A percentile compares a stretch with the other conserved stretches of the same genome.
Conservation (phyloP, 352 stramenopile genomes). For the Phytophthora vignae region DNA sequence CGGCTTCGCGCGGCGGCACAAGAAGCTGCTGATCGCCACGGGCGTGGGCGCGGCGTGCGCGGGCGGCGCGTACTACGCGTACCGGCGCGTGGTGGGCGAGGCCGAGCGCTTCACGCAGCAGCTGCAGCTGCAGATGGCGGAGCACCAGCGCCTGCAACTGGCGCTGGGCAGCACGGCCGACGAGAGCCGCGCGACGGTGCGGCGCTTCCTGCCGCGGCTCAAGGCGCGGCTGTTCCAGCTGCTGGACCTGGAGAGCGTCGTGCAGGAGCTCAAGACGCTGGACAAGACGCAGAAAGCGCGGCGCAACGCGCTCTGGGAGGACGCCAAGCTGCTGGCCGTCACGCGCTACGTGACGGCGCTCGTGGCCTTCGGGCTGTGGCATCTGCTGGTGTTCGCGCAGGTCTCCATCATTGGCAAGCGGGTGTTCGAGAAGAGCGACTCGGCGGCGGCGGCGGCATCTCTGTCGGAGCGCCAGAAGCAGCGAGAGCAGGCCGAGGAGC, state of each 20-base stretch:
- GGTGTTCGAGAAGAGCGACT: conserved; percentile 71
- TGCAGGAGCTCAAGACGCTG: conserved; percentile 77
- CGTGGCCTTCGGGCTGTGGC: conserved; percentile 78
- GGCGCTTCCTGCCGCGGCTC: conserved; percentile 75
- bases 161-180: conserved; percentile 76
- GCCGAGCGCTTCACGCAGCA: conserved; percentile 75
- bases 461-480: conserved; percentile 21
- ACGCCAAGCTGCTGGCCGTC: conserved; percentile 75
- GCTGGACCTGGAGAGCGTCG: conserved; percentile 74
- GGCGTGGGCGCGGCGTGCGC: conserved; percentile 58
- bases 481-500: conserved; percentile 45
- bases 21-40: conserved; percentile 64
- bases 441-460: neutral
- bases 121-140: conserved; percentile 74
- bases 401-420: conserved; percentile 81
- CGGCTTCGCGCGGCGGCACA: conserved; percentile 75
- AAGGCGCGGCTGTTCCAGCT: conserved; percentile 68
- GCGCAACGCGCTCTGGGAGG: conserved; percentile 77
- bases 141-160: conserved; percentile 81
- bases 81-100: conserved; percentile 69
- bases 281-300: conserved; percentile 67
- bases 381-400: conserved; percentile 84
- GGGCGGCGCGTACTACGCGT: conserved; percentile 73
- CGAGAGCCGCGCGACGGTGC: conserved; percentile 78
- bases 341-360: conserved; percentile 81